Percentiles rank a stretch among this genome's conserved stretches.
These are phyloP conservation scores for Mucor mucedo DNA, from an alignment of 371 early-diverging fungal genomes.

Conservation along the genomic window DNA sequence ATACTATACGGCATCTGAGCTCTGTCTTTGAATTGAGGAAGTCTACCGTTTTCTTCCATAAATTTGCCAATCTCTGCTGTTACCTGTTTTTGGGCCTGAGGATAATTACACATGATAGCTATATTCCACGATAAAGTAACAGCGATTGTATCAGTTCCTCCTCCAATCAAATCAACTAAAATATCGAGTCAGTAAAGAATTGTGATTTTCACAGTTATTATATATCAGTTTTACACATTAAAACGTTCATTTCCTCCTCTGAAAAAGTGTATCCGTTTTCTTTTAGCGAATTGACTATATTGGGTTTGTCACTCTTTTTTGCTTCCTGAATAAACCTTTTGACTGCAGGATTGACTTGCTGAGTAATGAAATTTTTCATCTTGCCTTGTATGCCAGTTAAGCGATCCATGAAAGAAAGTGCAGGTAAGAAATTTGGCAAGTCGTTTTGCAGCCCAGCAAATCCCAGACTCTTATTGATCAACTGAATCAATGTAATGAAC, in stretches of 20 bases:
- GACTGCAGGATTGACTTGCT: conserved; percentile 9
- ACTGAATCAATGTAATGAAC: conserved; percentile 1
- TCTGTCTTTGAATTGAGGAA: conserved; percentile 14
- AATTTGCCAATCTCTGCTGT: conserved; percentile 17
- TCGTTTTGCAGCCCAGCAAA: conserved; percentile 11
- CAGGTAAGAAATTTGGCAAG: conserved; percentile 19
- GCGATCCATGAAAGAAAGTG: conserved; percentile 3
- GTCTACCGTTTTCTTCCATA: neutral
- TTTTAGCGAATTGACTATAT: conserved; percentile 9
- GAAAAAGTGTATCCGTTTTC: neutral
- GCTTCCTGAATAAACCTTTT: conserved; percentile 9
- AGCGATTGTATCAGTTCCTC: conserved; percentile 22
- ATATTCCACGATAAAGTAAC: conserved; percentile 14
- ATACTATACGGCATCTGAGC: conserved; percentile 11
- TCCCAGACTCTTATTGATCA: neutral
- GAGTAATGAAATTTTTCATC: neutral
- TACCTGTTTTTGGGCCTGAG: conserved; percentile 18
- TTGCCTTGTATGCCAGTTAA: conserved; percentile 1
- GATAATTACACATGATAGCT: conserved; percentile 17
- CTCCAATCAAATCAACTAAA: conserved; percentile 25
- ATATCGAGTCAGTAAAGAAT: neutral
- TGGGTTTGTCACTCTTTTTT: neutral
- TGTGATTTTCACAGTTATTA: too few species aligned
- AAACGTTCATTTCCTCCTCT: conserved; percentile 16
- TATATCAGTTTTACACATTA: conserved; percentile 1